Evolutionary conservation across 2,329 filamentous ascomycete genomes (phyloP).

Genomic region (Ascochyta viciae-villosae): DNA sequence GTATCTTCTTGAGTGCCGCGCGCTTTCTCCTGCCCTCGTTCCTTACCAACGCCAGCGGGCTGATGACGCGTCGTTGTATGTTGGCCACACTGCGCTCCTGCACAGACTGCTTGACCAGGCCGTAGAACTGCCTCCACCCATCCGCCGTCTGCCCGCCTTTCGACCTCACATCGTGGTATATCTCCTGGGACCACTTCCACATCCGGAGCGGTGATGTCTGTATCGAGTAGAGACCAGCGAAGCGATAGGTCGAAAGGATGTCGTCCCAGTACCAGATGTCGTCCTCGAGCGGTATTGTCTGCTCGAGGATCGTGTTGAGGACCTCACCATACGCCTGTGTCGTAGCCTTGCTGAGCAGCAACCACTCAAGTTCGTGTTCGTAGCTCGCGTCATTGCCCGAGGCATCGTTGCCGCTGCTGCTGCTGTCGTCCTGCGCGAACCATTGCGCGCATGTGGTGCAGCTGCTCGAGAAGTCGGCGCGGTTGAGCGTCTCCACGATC

Average conservation of each 20-base stretch:
- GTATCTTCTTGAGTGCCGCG: conserved; percentile 71
- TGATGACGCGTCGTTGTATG: conserved; percentile 75
- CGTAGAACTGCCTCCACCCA: conserved; percentile 73
- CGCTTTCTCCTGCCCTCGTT: conserved; percentile 79
- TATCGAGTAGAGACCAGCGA: conserved; percentile 81
- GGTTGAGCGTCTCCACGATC: conserved; percentile 68
- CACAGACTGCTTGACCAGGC: conserved; percentile 77
- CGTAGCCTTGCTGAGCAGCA: conserved; percentile 87
- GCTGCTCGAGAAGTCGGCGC: conserved; percentile 62
- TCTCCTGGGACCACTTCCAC: conserved; percentile 73
- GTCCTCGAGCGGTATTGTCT: conserved; percentile 82
- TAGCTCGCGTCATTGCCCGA: conserved; percentile 53
- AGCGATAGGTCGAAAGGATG: conserved; percentile 77
- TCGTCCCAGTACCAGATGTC: conserved; percentile 98
- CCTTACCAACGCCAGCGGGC: conserved; percentile 77
- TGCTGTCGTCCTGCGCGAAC: conserved; percentile 38
- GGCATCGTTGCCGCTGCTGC: conserved; percentile 26
- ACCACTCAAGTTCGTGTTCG: conserved; percentile 85
- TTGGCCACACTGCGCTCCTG: conserved; percentile 74
- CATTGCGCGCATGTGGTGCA: conserved; percentile 50
- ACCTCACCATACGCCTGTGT: conserved; percentile 88
- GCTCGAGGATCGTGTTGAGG: conserved; percentile 77
- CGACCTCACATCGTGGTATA: conserved; percentile 69
- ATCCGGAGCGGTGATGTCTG: conserved; percentile 83
- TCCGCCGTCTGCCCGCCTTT: conserved; percentile 47